phyloP scores from a whole-genome alignment of 2,329 filamentous ascomycete species.

The Aspergillus sp. region DNA sequence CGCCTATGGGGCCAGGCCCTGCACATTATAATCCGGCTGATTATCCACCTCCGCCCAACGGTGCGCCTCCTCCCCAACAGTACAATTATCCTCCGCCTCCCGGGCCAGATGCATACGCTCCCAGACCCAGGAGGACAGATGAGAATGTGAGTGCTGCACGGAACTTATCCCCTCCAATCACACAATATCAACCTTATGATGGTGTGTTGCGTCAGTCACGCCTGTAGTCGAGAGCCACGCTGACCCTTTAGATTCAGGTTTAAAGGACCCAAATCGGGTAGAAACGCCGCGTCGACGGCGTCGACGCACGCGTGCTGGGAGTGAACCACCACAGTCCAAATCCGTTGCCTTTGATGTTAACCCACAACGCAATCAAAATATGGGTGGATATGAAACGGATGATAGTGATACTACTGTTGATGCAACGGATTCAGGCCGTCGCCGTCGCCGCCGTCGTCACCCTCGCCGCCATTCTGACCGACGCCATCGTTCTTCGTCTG shows the following conservation, averaged over 20 bases:
- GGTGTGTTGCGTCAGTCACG: slow-evolving; percentile 40
- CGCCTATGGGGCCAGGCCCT: slow-evolving; percentile 18
- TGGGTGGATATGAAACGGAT: slow-evolving; percentile 44
- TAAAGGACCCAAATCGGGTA: slow-evolving; percentile 17
- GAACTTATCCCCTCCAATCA: slow-evolving; percentile 34
- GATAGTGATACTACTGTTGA: slow-evolving; percentile 41
- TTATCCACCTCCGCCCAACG: slow-evolving; percentile 44
- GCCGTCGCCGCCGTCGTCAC: background rate
- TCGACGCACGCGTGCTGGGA: slow-evolving; percentile 20
- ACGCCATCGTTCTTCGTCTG: slow-evolving; percentile 24
- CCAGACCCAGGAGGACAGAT: slow-evolving; percentile 41
- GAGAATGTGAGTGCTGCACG: slow-evolving; percentile 52
- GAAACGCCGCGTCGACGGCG: slow-evolving; percentile 8
- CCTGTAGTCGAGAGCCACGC: background rate
- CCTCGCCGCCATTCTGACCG: slow-evolving; percentile 22
- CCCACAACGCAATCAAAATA: slow-evolving; percentile 10
- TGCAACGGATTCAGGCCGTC: slow-evolving; percentile 17
- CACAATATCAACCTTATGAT: slow-evolving; percentile 38
- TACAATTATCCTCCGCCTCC: slow-evolving; percentile 39
- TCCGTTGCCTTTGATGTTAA: slow-evolving; percentile 35
- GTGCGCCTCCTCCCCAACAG: slow-evolving; percentile 34
- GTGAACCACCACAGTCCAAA: slow-evolving; percentile 29
- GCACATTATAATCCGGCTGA: slow-evolving; percentile 38
- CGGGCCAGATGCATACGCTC: slow-evolving; percentile 40
- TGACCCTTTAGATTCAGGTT: slow-evolving; percentile 19